These are phyloP conservation scores for Coniochaeta sp. DNA, from an alignment of 2,329 filamentous ascomycete species.

Conservation along the genomic window DNA sequence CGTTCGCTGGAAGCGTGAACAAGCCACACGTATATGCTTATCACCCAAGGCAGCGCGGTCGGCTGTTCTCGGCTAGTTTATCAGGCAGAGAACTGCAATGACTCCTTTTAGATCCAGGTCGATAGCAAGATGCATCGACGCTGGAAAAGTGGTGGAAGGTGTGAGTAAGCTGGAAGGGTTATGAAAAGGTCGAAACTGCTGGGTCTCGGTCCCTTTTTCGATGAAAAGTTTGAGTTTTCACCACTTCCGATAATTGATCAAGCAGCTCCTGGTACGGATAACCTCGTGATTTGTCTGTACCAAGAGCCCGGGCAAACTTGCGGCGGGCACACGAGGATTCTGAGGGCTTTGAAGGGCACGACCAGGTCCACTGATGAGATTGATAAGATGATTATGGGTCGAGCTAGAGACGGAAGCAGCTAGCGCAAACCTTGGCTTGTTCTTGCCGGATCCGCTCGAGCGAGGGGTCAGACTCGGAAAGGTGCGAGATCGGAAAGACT, in stretches of 20 bases:
- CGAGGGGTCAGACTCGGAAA: not conserved
- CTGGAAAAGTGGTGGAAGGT: not conserved
- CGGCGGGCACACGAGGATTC: not conserved
- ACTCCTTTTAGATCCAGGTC: not conserved
- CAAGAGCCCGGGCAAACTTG: not conserved
- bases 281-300: not conserved
- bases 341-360: not conserved
- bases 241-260: not conserved
- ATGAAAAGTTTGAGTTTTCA: not conserved
- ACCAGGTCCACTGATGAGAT: conserved; percentile 8
- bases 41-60: not conserved
- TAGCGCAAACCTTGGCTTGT: not conserved
- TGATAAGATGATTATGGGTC: conserved; percentile 19
- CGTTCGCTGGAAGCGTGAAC: not conserved
- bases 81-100: not conserved
- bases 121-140: not conserved
- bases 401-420: not conserved
- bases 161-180: not conserved
- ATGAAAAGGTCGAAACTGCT: not conserved
- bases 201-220: not conserved
- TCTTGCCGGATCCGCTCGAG: not conserved
- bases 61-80: not conserved
- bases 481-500: not conserved
- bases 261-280: not conserved
- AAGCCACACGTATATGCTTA: not conserved